phyloP scores from a whole-genome alignment of 306 rosid genomes.

The Vigna reflexopilosa region DNA sequence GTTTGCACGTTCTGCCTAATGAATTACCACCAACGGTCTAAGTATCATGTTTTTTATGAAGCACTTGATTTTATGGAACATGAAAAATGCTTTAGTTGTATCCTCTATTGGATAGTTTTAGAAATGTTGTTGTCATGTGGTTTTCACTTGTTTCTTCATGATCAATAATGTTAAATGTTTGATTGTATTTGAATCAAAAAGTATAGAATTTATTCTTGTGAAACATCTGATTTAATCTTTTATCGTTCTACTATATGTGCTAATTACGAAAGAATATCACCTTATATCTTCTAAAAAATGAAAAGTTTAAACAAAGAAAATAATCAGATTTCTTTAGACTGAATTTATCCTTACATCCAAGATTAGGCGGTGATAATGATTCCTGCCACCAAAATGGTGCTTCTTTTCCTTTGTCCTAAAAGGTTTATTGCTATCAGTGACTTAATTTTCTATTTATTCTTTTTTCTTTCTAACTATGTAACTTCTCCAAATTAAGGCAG shows the following conservation, averaged over 20 bases:
- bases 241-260: slow-evolving; percentile 1
- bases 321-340: slow-evolving; percentile 5
- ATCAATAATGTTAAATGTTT: not conserved
- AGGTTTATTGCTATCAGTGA: slow-evolving; percentile 20
- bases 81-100: not conserved
- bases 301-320: slow-evolving; percentile 3
- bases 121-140: not conserved
- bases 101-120: not conserved
- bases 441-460: slow-evolving; percentile 17
- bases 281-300: not conserved
- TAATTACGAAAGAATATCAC: slow-evolving; percentile 22
- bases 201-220: not conserved
- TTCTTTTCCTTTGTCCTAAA: slow-evolving; percentile 12
- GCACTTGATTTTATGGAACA: not conserved
- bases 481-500: slow-evolving; percentile 70
- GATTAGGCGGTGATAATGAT: not conserved
- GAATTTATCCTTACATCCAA: slow-evolving; percentile 10
- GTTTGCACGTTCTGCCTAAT: not conserved
- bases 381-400: not conserved
- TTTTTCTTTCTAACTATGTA: slow-evolving; percentile 33
- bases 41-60: not conserved
- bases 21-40: not conserved
- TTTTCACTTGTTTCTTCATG: slow-evolving; percentile 10
- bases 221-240: not conserved
- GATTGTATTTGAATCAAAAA: not conserved